Percentiles rank a stretch among this genome's conserved stretches.
Conservation (phyloP, 2,329 filamentous ascomycete species). For the Pseudocercospora crystallina region DNA sequence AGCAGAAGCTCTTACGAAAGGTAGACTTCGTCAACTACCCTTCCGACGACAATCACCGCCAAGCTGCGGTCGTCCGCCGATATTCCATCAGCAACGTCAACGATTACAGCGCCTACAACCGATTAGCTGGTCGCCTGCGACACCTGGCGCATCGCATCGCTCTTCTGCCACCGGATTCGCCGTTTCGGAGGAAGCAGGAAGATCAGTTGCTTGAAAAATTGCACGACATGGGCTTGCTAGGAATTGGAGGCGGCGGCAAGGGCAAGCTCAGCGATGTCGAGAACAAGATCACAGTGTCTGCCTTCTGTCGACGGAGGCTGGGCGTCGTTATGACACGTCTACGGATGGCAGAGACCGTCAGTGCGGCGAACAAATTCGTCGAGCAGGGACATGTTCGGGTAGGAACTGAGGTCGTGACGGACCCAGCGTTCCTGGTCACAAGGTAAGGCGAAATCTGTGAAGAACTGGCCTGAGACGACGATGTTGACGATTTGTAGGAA, state of each 20-base stretch:
- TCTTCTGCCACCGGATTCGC: slow-evolving; percentile 74
- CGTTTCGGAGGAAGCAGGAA: slow-evolving; percentile 80
- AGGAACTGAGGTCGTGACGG: slow-evolving; percentile 84
- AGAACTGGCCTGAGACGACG: neutral
- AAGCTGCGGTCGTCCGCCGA: slow-evolving; percentile 73
- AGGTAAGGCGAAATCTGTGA: slow-evolving; percentile 35
- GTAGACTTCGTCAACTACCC: slow-evolving; percentile 89
- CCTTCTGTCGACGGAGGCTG: slow-evolving; percentile 79
- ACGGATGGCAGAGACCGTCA: slow-evolving; percentile 88
- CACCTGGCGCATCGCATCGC: slow-evolving; percentile 87
- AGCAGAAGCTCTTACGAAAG: slow-evolving; percentile 88
- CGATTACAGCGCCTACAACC: slow-evolving; percentile 66
- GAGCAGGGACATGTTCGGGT: slow-evolving; percentile 90
- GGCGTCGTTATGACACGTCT: slow-evolving; percentile 88
- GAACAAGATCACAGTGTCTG: slow-evolving; percentile 81
- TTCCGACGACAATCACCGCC: slow-evolving; percentile 81
- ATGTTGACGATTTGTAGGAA: slow-evolving; percentile 48
- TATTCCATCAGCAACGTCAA: slow-evolving; percentile 90
- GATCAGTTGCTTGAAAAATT: slow-evolving; percentile 86
- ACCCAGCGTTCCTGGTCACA: slow-evolving; percentile 85
- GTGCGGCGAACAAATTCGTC: slow-evolving; percentile 76
- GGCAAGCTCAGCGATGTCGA: slow-evolving; percentile 71
- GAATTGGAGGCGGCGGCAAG: slow-evolving; percentile 61
- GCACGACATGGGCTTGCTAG: slow-evolving; percentile 85
- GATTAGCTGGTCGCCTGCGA: slow-evolving; percentile 64